Evolutionary conservation across 2,329 filamentous ascomycete genomes (phyloP), one percentile per base, ranked within the genome.

Genomic region (Teratosphaeria viscida): DNA sequence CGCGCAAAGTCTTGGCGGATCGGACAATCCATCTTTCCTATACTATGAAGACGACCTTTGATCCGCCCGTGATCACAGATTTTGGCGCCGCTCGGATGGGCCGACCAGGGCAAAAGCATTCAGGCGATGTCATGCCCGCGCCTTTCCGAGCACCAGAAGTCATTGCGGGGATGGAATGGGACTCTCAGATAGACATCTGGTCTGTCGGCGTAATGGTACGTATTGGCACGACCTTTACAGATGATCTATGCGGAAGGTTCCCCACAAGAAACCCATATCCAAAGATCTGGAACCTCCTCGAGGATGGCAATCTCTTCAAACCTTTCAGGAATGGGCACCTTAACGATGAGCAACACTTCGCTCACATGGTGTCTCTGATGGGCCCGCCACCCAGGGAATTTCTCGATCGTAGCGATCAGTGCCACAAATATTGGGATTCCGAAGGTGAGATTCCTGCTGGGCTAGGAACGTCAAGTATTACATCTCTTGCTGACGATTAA

Each of bases 341-440:
- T 12, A 16, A 43, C 37, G 37, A 43, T n/a, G 37, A 43, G 16
- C 12, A 16, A n/a, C 37, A 43, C n/a, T 43, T 43, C 11, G 37
- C 37, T 43, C 37, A 43, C 6, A 43, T 43, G 37, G 37, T 43
- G 11, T 43, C 37, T 16, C 37, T 43, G 12, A 65, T 78, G 59
- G 74, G 74, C 0, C 70, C 66, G 1, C 75, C 75, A 1, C 72
- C 72, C 1, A 64, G 60, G 54, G 65, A 68, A 2, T 73, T 77
- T 49, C 55, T 77, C 49, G 53, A 68, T 55, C 65, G 71, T 2
- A 75, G 72, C 52, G 64, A 67, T 3, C 61, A 54, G 49, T 60
- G 60, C 53, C 53, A 29, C 53, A 57, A 56, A 73, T 34, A 71
- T 69, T 72, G 72, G 63, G 62, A 68, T 57, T 26, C 52, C 10